Percentiles rank a stretch among this genome's conserved stretches.
Evolutionary conservation across 768 basidiomycete genomes (phyloP).

Genomic region (Lyophyllum shimeji): DNA sequence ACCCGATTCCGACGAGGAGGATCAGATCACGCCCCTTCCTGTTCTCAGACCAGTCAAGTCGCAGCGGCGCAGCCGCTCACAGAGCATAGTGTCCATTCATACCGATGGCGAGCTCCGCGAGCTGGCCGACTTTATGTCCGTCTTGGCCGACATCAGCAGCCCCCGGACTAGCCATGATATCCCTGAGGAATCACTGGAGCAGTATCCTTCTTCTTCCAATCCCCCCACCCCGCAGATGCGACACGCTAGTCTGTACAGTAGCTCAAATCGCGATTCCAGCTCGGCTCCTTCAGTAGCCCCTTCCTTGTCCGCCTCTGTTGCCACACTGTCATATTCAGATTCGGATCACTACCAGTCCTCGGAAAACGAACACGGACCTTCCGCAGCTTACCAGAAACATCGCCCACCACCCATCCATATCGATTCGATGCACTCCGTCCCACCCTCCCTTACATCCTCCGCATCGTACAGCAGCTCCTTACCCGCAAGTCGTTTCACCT

Average conservation of each 20-base stretch:
- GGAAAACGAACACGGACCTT: constrained; percentile 4
- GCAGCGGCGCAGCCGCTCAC: constrained; percentile 30
- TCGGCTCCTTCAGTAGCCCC: constrained; percentile 13
- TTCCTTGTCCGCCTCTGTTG: constrained; percentile 12
- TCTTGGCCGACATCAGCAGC: constrained; percentile 14
- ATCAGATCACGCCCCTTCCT: constrained; percentile 26
- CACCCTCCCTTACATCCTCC: constrained; percentile 47
- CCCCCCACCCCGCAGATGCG: neutral
- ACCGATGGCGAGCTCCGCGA: constrained; percentile 53
- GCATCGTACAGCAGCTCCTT: constrained; percentile 37
- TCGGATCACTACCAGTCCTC: constrained; percentile 16
- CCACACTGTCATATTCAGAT: constrained; percentile 13
- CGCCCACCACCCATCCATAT: constrained; percentile 22
- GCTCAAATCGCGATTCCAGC: constrained; percentile 8
- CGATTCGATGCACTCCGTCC: constrained; percentile 13
- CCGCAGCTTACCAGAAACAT: constrained; percentile 17
- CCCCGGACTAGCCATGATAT: neutral
- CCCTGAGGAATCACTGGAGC: neutral
- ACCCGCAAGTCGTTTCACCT: constrained; percentile 24
- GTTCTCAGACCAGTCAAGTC: constrained; percentile 19
- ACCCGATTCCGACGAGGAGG: constrained; percentile 7
- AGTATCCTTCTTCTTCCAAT: neutral
- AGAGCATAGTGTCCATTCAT: constrained; percentile 44
- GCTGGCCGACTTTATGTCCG: constrained; percentile 48
- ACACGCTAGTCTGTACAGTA: neutral